Conservation (phyloP, 225 moss, liverwort and hornwort species). For the Climacium dendroides region DNA sequence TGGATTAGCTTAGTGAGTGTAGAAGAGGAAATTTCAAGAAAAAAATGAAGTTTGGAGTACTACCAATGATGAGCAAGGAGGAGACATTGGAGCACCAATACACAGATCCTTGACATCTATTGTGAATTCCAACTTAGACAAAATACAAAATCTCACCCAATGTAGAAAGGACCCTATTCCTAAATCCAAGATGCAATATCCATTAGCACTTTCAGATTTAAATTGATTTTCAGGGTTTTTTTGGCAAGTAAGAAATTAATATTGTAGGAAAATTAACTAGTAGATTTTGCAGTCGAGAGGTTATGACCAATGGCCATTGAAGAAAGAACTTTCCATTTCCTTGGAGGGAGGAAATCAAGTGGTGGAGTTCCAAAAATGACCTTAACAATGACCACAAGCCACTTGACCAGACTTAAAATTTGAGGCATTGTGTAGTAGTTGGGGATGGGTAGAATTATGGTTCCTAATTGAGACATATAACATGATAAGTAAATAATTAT, state of each 20-base stretch:
- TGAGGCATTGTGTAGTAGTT: not conserved
- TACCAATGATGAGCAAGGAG: rapidly evolving
- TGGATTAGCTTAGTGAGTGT: rapidly evolving
- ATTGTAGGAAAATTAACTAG: rapidly evolving
- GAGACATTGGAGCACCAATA: not conserved
- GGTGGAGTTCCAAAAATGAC: rapidly evolving
- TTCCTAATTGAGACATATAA: not conserved
- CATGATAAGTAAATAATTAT: not conserved
- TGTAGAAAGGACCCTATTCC: rapidly evolving
- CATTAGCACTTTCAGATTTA: not conserved
- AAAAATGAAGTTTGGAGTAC: not conserved
- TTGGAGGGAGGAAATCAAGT: rapidly evolving
- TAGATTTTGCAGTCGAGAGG: not conserved
- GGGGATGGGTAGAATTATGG: not conserved
- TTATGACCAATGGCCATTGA: rapidly evolving
- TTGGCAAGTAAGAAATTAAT: not conserved
- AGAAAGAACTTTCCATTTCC: rapidly evolving
- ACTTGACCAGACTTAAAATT: not conserved
- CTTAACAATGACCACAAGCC: not conserved
- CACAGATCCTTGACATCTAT: rapidly evolving
- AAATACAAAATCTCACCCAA: not conserved
- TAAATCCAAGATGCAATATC: not conserved
- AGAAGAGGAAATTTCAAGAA: rapidly evolving
- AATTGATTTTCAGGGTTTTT: too few relatives aligned
- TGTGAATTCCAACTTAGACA: rapidly evolving